phyloP scores from a whole-genome alignment of 2,329 filamentous ascomycete genomes.

The Claviceps sp. region DNA sequence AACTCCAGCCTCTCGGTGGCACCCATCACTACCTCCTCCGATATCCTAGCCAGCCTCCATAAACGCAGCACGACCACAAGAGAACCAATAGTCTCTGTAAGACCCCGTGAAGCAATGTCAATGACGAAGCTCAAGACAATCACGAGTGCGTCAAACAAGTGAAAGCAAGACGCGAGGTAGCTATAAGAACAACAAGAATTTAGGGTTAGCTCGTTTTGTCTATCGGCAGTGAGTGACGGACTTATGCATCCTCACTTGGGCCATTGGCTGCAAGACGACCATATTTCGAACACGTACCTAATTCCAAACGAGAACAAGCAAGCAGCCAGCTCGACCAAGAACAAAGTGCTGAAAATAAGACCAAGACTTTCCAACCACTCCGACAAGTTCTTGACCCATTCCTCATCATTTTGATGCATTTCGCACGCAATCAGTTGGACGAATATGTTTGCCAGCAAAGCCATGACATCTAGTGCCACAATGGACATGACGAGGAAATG shows the following conservation, averaged over 20 bases:
- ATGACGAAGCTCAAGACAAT: conserved; percentile 49
- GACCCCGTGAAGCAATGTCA: conserved; percentile 45
- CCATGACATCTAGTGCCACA: conserved; percentile 31
- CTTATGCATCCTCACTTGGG: too few species aligned
- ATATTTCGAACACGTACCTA: conserved; percentile 28
- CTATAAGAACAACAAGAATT: conserved; percentile 17
- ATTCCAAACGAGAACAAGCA: conserved; percentile 49
- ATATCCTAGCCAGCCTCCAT: conserved; percentile 58
- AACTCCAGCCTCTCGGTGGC: conserved; percentile 49
- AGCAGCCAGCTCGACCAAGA: conserved; percentile 47
- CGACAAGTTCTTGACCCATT: conserved; percentile 26
- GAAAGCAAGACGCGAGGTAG: conserved; percentile 46
- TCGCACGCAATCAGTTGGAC: conserved; percentile 36
- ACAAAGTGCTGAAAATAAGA: conserved; percentile 48
- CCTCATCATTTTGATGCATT: conserved; percentile 23
- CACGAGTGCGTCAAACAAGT: conserved; percentile 49
- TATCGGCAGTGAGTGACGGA: too few species aligned
- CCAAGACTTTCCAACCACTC: conserved; percentile 35
- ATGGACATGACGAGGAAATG: conserved; percentile 31
- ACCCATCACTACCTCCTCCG: conserved; percentile 52
- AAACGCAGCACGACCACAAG: conserved; percentile 54
- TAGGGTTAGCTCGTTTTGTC: neutral
- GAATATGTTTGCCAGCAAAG: conserved; percentile 33
- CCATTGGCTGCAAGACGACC: neutral
- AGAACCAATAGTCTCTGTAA: conserved; percentile 49